Evolutionary conservation across 768 basidiomycete genomes (phyloP).

Genomic region (Rhodotorula paludigena): DNA sequence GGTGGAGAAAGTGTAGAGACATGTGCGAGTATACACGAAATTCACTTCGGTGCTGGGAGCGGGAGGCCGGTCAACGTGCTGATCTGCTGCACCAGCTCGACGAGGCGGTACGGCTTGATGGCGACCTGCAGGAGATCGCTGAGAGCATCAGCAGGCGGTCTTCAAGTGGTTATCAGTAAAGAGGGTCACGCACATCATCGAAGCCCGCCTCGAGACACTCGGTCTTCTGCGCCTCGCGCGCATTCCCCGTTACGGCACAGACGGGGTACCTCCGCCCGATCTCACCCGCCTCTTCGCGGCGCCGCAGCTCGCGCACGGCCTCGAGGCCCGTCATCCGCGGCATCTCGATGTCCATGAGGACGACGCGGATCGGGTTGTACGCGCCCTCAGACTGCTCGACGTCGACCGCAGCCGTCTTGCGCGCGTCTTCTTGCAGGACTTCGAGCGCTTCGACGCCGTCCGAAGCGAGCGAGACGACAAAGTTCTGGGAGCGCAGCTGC

Average conservation of each 20-base stretch:
- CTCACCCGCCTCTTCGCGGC: background rate
- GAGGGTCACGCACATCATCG: constrained; percentile 1
- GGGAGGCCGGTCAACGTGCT: background rate
- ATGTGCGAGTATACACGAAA: too few species aligned
- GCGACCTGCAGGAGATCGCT: background rate
- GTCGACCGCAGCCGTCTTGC: too few species aligned
- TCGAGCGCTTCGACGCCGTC: constrained; percentile 31
- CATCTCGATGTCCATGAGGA: constrained; percentile 32
- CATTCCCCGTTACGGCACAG: constrained; percentile 30
- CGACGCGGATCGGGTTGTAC: constrained; percentile 3
- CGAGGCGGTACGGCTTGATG: constrained; percentile 22
- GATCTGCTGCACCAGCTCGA: constrained; percentile 5
- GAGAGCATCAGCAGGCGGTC: background rate
- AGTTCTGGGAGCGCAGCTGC: constrained; percentile 20
- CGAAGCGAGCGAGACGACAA: constrained; percentile 12
- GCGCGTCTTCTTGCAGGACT: constrained; percentile 1
- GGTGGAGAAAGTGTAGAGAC: too few species aligned
- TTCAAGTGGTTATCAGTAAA: background rate
- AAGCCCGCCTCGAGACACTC: constrained; percentile 17
- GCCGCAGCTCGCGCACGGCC: background rate
- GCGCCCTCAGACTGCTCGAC: background rate
- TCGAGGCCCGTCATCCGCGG: constrained; percentile 15
- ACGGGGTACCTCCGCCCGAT: constrained; percentile 7
- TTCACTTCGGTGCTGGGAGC: background rate
- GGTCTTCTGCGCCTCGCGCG: background rate